Evolutionary conservation across 352 stramenopile genomes (phyloP).

Genomic region (Pythium brassicae): DNA sequence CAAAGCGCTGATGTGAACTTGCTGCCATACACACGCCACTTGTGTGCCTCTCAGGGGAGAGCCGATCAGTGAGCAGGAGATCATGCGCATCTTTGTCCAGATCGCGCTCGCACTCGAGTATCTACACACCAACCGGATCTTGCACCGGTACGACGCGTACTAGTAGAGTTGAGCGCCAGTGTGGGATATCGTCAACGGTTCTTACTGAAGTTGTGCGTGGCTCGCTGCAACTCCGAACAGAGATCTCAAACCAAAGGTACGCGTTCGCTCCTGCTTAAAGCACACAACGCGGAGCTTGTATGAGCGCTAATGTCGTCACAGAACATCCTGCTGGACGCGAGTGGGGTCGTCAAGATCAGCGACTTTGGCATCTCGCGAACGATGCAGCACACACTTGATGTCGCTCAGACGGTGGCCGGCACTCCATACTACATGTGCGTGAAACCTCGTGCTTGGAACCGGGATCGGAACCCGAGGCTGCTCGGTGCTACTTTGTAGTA

Average conservation of each 20-base stretch:
- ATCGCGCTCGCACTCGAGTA: constrained; percentile 53
- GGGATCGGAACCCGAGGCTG: too few species aligned
- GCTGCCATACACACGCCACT: too few species aligned
- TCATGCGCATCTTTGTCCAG: constrained; percentile 74
- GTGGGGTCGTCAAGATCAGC: constrained; percentile 65
- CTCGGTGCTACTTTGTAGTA: too few species aligned
- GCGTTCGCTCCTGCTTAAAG: too few species aligned
- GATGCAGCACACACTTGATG: constrained; percentile 39
- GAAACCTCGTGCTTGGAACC: too few species aligned
- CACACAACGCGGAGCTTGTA: too few species aligned
- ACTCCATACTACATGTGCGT: constrained; percentile 81
- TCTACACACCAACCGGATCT: constrained; percentile 47
- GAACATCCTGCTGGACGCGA: constrained; percentile 51
- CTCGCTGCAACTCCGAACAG: constrained; percentile 9
- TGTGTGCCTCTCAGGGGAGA: constrained; percentile 8
- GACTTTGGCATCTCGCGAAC: constrained; percentile 61
- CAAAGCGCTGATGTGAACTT: too few species aligned
- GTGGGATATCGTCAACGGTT: too few species aligned
- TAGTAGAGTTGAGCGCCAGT: not conserved
- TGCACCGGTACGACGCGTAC: constrained; percentile 47
- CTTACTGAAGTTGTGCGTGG: too few species aligned
- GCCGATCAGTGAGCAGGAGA: constrained; percentile 30
- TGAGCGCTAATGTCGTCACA: constrained; percentile 1
- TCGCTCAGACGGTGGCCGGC: constrained; percentile 52
- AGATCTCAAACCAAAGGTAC: constrained; percentile 56